Conservation (phyloP, 805 yeast species). For the Wickerhamomyces xylosicus region DNA sequence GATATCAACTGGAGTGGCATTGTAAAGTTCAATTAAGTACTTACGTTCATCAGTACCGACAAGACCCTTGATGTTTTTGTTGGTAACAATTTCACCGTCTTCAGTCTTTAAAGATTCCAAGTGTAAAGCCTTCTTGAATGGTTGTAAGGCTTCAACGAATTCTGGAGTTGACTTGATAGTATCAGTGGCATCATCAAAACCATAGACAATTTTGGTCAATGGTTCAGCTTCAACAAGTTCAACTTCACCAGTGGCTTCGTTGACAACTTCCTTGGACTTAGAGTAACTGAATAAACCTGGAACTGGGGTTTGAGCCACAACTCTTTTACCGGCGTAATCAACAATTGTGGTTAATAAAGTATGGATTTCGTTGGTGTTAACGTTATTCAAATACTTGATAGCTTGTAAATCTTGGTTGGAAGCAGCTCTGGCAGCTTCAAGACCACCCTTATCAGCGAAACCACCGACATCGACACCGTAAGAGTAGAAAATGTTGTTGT, state of each 20-base stretch:
- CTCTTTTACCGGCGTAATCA: conserved; percentile 82
- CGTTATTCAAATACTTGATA: conserved; percentile 54
- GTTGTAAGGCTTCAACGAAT: conserved; percentile 45
- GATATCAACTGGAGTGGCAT: conserved; percentile 79
- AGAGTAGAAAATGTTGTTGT: conserved; percentile 83
- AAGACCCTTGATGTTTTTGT: conserved; percentile 79
- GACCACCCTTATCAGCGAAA: conserved; percentile 62
- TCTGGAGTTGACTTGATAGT: conserved; percentile 38
- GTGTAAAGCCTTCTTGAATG: conserved; percentile 68
- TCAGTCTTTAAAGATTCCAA: conserved; percentile 57
- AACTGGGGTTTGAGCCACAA: conserved; percentile 89
- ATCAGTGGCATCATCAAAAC: conserved; percentile 53
- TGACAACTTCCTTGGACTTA: conserved; percentile 28
- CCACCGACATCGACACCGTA: conserved; percentile 64
- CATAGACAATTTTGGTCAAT: conserved; percentile 38
- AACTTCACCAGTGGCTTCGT: conserved; percentile 28
- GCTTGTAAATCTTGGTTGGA: conserved; percentile 71
- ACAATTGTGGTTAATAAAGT: conserved; percentile 77
- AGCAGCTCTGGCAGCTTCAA: conserved; percentile 77
- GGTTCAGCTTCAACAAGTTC: conserved; percentile 24
- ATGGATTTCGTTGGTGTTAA: conserved; percentile 53
- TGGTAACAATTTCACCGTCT: conserved; percentile 44
- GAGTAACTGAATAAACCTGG: conserved; percentile 56
- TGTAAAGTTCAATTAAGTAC: conserved; percentile 75
- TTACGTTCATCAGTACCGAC: conserved; percentile 76